Base-by-base conservation (phyloP, 441 rosid species). In the Gossypium davidsonii region DNA sequence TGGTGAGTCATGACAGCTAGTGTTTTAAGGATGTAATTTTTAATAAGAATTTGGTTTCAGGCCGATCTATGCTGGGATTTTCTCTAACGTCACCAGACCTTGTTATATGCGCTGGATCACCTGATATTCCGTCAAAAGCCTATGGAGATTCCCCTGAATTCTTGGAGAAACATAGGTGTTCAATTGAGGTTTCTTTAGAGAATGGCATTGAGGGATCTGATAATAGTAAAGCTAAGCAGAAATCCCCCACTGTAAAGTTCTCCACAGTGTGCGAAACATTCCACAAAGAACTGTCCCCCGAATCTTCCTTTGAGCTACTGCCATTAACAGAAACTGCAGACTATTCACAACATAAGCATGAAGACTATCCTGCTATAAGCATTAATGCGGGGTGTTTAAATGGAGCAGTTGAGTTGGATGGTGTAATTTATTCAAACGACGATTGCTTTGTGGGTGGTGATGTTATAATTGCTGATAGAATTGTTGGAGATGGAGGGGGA, bases 271-370 rank as follows among this genome's bases (percentile, higher is more conserved):
- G 83, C 79, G 96, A 87, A 79, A 85, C 90, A 25, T 90, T 89
- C 20, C 75, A 78, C 20, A 79, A 65, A 52, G 85, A 85, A 71
- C 70, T 83, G 73, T 83, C 98, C 69, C 92, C 98, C 0, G 92
- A 87, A 66, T 90, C 91, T 73, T 95, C 99, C 25, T 90, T 92
- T 18, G 94, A 90, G 82, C 90, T 95, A 62, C 86, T 84, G 71
- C 89, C 86, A 3, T 80, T 77, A 31, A 69, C 79, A 12, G 68
- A 17, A 55, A 67, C 34, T 48, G 74, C 70, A 61, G 84, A 79
- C 52, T 52, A 52, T 65, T 52, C 66, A 1, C 74, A 58, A 25
- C 7, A 74, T 31, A 63, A 65, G 34, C 8, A 75, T 20, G 66
- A 31, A 58, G 15, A 37, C 20, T 17, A 65, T 74, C 85, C 67